These are phyloP conservation scores for Pholiota conissans DNA, from an alignment of 768 basidiomycete genomes.

Conservation along the genomic window DNA sequence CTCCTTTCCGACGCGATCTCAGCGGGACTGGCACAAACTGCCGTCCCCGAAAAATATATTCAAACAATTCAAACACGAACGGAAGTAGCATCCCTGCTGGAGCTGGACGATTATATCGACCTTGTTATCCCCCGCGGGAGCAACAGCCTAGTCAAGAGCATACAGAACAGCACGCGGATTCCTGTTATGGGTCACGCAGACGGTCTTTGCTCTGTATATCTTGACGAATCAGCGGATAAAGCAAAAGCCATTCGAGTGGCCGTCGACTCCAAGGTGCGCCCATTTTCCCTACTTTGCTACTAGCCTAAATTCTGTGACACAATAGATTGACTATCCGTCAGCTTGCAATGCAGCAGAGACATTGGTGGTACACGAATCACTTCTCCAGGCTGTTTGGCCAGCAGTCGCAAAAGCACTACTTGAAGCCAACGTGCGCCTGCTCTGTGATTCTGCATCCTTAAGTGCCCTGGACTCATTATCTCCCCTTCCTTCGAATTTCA, in stretches of 20 bases:
- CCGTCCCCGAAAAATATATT: slow-evolving; percentile 78
- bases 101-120: slow-evolving; percentile 91
- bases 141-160: slow-evolving; percentile 83
- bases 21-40: slow-evolving; percentile 68
- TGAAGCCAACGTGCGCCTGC: slow-evolving; percentile 65
- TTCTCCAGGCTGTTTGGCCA: slow-evolving; percentile 79
- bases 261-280: slow-evolving; percentile 85
- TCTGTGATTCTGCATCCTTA: slow-evolving; percentile 74
- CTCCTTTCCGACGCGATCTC: slow-evolving; percentile 82
- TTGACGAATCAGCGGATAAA: slow-evolving; percentile 79
- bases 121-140: slow-evolving; percentile 96
- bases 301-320: background rate
- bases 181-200: slow-evolving; percentile 99
- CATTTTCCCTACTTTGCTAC: background rate
- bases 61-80: slow-evolving; percentile 90
- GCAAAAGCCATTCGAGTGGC: slow-evolving; percentile 82
- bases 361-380: slow-evolving; percentile 76
- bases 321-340: slow-evolving; percentile 88
- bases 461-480: slow-evolving; percentile 44
- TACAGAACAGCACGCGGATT: slow-evolving; percentile 88
- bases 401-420: slow-evolving; percentile 74
- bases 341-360: slow-evolving; percentile 95
- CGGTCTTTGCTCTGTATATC: slow-evolving; percentile 87
- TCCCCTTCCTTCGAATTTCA: slow-evolving; percentile 37
- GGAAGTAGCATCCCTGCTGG: slow-evolving; percentile 86